These are phyloP conservation scores for Paracoccidioides brasiliensis DNA, from an alignment of 2,329 filamentous ascomycete genomes.

Conservation along the genomic window DNA sequence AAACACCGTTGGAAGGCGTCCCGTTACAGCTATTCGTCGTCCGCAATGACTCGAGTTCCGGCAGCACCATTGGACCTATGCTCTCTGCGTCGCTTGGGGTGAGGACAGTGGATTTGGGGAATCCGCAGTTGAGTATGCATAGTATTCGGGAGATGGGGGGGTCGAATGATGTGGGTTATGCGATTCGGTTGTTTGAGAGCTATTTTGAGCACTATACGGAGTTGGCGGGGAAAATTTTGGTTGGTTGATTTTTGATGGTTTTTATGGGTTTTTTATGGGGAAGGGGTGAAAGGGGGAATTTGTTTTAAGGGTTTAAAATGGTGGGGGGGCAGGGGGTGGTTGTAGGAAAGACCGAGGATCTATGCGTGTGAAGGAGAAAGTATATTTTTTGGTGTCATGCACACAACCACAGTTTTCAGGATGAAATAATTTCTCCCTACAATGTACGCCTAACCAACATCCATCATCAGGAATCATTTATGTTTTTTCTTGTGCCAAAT, in stretches of 20 bases:
- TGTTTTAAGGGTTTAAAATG: not conserved
- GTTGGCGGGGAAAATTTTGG: conserved; percentile 67
- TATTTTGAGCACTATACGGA: conserved; percentile 80
- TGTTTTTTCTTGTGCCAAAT: too few relatives aligned
- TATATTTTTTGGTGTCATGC: too few relatives aligned
- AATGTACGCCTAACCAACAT: too few relatives aligned
- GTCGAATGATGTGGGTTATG: conserved; percentile 72
- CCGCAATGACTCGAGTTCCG: conserved; percentile 86
- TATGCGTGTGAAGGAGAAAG: too few relatives aligned
- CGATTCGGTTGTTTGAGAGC: conserved; percentile 70
- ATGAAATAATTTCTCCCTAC: too few relatives aligned
- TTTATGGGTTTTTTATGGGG: too few relatives aligned
- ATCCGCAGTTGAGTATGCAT: conserved; percentile 93
- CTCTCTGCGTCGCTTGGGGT: conserved; percentile 74
- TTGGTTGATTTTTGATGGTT: conserved; percentile 47
- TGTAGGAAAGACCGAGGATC: too few relatives aligned
- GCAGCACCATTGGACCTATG: conserved; percentile 97
- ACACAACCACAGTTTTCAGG: too few relatives aligned
- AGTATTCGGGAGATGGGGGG: conserved; percentile 90
- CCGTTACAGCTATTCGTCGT: conserved; percentile 94
- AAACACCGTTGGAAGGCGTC: conserved; percentile 37
- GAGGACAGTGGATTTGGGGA: conserved; percentile 81
- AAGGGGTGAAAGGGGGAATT: too few relatives aligned
- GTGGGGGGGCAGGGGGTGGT: not conserved
- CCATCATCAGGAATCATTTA: too few relatives aligned